Conservation (phyloP, 1,284 basidiomycete species). For the Ganoderma boninense region DNA sequence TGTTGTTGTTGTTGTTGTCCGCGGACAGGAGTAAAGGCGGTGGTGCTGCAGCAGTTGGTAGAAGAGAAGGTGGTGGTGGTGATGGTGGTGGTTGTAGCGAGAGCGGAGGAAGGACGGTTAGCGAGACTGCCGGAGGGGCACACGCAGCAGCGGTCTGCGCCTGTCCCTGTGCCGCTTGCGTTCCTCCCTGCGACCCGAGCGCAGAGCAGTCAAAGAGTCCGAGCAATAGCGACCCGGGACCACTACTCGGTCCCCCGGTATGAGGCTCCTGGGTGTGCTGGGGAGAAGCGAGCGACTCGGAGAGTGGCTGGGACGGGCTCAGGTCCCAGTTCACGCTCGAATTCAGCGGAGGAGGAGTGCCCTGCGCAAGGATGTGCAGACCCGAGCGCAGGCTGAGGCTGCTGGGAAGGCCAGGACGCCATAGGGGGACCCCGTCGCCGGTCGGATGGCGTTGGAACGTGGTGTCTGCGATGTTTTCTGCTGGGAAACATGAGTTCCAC, state of each 20-base stretch:
- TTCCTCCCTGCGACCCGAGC: slow-evolving; percentile 1
- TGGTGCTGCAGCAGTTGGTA: not conserved
- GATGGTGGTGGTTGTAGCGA: not conserved
- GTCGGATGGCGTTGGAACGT: slow-evolving; percentile 20
- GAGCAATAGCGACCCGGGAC: slow-evolving; percentile 11
- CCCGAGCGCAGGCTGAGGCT: slow-evolving; percentile 17
- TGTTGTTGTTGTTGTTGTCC: not conserved
- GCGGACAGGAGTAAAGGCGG: not conserved
- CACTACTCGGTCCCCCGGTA: slow-evolving; percentile 7
- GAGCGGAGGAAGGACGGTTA: slow-evolving; percentile 12
- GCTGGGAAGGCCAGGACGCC: slow-evolving; percentile 14
- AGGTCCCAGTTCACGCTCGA: not conserved
- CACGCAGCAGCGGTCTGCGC: slow-evolving; percentile 6
- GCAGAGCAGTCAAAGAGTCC: slow-evolving; percentile 3
- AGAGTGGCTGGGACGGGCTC: slow-evolving; percentile 7
- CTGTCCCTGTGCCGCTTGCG: slow-evolving; percentile 6
- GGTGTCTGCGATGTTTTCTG: slow-evolving; percentile 26
- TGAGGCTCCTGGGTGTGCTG: not conserved
- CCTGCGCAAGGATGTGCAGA: slow-evolving; percentile 16
- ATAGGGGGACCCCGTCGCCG: slow-evolving; percentile 21
- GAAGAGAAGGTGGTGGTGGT: not conserved
- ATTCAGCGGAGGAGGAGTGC: slow-evolving; percentile 10
- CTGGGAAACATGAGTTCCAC: slow-evolving; percentile 26
- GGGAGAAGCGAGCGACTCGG: not conserved
- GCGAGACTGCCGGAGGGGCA: slow-evolving; percentile 16